Base-by-base conservation (phyloP, 1,284 basidiomycete genomes). In the Ustilago nuda region DNA sequence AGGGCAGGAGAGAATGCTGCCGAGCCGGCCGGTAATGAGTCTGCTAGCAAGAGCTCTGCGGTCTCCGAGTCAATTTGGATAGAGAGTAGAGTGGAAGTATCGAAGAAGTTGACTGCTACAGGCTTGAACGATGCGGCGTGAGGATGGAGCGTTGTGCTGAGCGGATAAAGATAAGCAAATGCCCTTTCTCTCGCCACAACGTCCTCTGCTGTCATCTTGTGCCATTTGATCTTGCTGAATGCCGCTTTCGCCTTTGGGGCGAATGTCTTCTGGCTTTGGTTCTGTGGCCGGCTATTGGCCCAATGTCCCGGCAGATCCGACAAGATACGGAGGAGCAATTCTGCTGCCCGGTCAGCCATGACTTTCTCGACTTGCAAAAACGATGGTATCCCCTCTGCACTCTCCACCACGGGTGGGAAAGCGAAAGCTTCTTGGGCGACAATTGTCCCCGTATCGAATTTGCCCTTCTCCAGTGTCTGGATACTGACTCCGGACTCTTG, bases 291-390 rank as follows among this genome's bases (percentile, higher is more conserved):
- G 27, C 68, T 86, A 5, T 78, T 80, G 23, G 88, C 88, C 90
- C 91, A 73, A 8, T 39, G 37, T 0, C 78, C 70, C 8, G 90
- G 84, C 86, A 95, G 91, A 56, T 90, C 87, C 36, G 91, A 88
- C 4, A 97, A 86, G 4, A 92, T 90, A 0, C 89, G 87, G 0
- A 94, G 91, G 19, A 98, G 88, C 1, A 94, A 84, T 36, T 88
- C 85, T 0, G 92, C 93, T 0, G 93, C 94, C n/a, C 87, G 83
- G 0, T 84, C 79, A 0, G 91, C 92, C 19, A 95, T 88, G 0
- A 81, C 78, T n/a, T 90, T 88, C 8, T 92, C 88, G 63, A 95
- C 86, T 0, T 85, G 74, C 0, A 84, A 61, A 84, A 92, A 96
- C 2, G 87, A 87, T 15, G 19, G 8, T 3, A 1, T 32, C 3